Evolutionary conservation across 2,329 filamentous ascomycete genomes (phyloP).

Genomic region (Niveomyces coronatus): DNA sequence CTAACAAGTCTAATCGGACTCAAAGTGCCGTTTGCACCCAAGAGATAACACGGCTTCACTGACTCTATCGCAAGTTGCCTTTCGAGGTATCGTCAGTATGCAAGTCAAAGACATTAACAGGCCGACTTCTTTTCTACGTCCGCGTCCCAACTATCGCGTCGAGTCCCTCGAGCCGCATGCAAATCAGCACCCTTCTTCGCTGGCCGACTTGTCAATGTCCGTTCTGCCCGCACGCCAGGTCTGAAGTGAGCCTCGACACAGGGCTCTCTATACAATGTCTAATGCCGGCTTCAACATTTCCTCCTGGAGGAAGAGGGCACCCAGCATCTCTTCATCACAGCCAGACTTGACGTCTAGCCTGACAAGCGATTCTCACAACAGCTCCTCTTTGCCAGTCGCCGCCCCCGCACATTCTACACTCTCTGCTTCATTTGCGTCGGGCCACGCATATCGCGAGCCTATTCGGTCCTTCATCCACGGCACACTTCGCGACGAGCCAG

Average conservation of each 20-base stretch:
- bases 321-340: slow-evolving; percentile 27
- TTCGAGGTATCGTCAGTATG: no score
- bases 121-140: no score
- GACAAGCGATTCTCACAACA: slow-evolving; percentile 13
- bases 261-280: slow-evolving; percentile 24
- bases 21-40: slow-evolving; percentile 4
- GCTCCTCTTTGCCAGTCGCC: slow-evolving; percentile 11
- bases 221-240: not conserved
- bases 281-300: slow-evolving; percentile 36
- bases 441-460: slow-evolving; percentile 46
- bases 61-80: no score
- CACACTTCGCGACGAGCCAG: slow-evolving; percentile 47
- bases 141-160: no score
- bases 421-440: slow-evolving; percentile 29
- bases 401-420: slow-evolving; percentile 17
- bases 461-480: slow-evolving; percentile 63
- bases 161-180: slow-evolving; percentile 4
- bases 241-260: not conserved
- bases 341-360: slow-evolving; percentile 17
- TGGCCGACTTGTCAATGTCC: slow-evolving; percentile 1
- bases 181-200: no score
- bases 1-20: no score
- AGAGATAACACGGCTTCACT: not conserved
- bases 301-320: slow-evolving; percentile 34
- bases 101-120: no score